Evolutionary conservation across 768 basidiomycete species (phyloP).

Genomic region (Pulveroboletus sp.): DNA sequence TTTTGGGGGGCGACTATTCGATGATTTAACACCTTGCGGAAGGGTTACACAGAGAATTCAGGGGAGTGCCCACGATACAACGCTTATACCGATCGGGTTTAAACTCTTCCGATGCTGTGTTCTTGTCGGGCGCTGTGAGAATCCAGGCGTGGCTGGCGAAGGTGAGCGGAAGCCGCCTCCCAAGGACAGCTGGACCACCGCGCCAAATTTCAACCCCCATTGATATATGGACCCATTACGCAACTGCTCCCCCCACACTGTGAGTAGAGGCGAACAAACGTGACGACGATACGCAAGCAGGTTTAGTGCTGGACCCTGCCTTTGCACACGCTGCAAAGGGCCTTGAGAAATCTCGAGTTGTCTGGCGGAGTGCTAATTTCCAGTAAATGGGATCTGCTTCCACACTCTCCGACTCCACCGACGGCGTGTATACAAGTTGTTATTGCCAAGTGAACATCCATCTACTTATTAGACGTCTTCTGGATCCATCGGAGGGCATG

Average conservation of each 20-base stretch:
- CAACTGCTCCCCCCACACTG: neutral
- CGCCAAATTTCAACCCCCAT: neutral
- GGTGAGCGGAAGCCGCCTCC: slow-evolving; percentile 4
- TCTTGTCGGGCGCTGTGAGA: slow-evolving; percentile 6
- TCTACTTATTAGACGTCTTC: slow-evolving; percentile 46
- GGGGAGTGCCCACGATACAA: slow-evolving; percentile 2
- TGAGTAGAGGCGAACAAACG: no score
- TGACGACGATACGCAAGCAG: slow-evolving; percentile 2
- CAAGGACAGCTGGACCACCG: slow-evolving; percentile 2
- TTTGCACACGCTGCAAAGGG: neutral
- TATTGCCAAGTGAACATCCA: slow-evolving; percentile 79
- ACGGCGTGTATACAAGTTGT: slow-evolving; percentile 48
- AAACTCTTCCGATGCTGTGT: slow-evolving; percentile 3
- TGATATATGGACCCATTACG: neutral
- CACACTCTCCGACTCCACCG: slow-evolving; percentile 18
- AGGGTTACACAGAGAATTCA: no score
- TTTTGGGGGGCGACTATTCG: neutral
- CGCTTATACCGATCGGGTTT: neutral
- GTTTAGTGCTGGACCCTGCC: slow-evolving; percentile 1
- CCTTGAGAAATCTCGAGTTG: neutral
- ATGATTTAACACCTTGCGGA: neutral
- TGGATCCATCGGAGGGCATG: slow-evolving; percentile 22
- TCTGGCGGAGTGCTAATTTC: slow-evolving; percentile 26
- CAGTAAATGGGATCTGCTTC: slow-evolving; percentile 12
- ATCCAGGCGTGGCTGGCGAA: neutral